Base-by-base conservation (phyloP, 2,329 filamentous ascomycete species). In the Seiridium unicorne region DNA sequence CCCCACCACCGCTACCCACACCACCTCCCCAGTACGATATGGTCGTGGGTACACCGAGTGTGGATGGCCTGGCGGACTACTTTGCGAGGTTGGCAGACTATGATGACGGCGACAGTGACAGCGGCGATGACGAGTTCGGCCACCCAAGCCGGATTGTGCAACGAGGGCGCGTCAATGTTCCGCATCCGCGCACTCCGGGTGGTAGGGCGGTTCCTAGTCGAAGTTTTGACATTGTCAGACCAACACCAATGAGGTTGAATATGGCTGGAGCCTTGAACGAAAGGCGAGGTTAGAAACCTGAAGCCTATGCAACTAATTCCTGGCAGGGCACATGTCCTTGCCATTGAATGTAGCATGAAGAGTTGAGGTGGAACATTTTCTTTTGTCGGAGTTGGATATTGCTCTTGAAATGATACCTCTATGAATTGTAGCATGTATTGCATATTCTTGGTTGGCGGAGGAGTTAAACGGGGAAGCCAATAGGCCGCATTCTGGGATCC, bases 11-110 rank as follows among this genome's bases (percentile, higher is more conserved):
- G 2, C 63, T 76, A 58, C 70, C 77, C 64, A 96, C 92, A 0
- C 93, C 93, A 1, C 93, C 93, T 6, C 93, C 93, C 1, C 87
- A 90, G 60, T 97, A 97, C 72, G 91, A 94, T 61, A 81, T 83
- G 3, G 90, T 96, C 44, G 86, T 95, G 1, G 90, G 89, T 13
- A 85, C 84, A 62, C 79, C 85, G 32, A 81, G 87, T 76, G 80
- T 92, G 72, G 74, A 93, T 77, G 75, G 88, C 0, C 74, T 97
- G 51, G 90, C 92, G 1, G 93, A 97, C 69, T 97, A 97, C 73
- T 97, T 97, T 72, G 81, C 89, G 0, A 86, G 93, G 1, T 77
- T 96, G 44, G 90, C 90, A 0, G 84, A 92, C 64, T 89, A 91
- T 59, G 89, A 92, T 2, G 77, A 77, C 26, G 61, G 60, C 72